phyloP scores from a whole-genome alignment of 441 rosid genomes.

The Adansonia grandidieri region DNA sequence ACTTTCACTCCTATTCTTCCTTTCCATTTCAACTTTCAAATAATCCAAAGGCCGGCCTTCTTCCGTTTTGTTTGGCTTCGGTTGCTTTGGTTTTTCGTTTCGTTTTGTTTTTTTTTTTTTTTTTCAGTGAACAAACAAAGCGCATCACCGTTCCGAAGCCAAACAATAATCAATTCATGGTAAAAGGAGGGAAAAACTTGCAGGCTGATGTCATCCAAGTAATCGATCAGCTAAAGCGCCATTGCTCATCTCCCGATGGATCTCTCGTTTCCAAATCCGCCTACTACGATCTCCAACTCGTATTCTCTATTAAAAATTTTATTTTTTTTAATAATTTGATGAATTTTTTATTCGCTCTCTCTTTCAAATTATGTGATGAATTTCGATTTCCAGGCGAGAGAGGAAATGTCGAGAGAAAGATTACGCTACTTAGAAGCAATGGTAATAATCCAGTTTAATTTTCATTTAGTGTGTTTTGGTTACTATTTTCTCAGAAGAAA shows the following conservation, averaged over 20 bases:
- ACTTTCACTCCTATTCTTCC: neutral
- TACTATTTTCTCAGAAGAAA: neutral
- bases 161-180: conserved; percentile 44
- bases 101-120: neutral
- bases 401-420: conserved; percentile 91
- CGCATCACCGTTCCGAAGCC: neutral
- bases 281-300: conserved; percentile 81
- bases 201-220: conserved; percentile 79
- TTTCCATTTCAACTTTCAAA: neutral
- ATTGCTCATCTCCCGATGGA: conserved; percentile 92
- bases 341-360: conserved; percentile 12
- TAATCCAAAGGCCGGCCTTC: neutral
- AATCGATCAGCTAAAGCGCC: conserved; percentile 96
- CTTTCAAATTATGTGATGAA: neutral
- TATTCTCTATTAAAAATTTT: conserved; percentile 37
- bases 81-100: no score
- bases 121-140: conserved; percentile 9
- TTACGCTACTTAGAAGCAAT: conserved; percentile 89
- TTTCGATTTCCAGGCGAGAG: conserved; percentile 71
- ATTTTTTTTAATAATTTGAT: neutral
- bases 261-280: conserved; percentile 90
- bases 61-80: neutral
- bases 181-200: conserved; percentile 72
- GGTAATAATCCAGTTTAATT: conserved; percentile 45
- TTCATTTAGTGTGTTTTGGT: neutral